A percentile compares a stretch with the other conserved stretches of the same genome.
These are phyloP conservation scores for Aureococcus anophagefferens DNA, from an alignment of 108 stramenopile species.

Conservation along the genomic window DNA sequence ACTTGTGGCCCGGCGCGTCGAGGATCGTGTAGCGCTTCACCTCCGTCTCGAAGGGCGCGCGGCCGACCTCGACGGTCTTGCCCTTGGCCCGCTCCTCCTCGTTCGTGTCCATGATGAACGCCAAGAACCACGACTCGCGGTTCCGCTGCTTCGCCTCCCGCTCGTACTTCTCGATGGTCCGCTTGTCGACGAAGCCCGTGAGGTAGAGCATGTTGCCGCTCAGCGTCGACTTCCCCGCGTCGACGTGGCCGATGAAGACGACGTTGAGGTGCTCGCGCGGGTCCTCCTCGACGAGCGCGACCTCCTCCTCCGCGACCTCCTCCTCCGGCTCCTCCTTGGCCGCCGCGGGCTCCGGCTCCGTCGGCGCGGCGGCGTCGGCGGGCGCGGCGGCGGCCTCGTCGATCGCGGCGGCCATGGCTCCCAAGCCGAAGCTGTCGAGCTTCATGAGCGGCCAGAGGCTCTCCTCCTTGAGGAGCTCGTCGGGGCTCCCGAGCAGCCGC, in stretches of 20 bases:
- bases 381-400: conserved; percentile 33
- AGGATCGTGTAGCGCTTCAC: conserved; percentile 91
- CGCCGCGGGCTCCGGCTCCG: conserved; percentile 5
- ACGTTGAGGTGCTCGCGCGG: conserved; percentile 96
- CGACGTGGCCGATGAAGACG: conserved; percentile 95
- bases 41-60: conserved; percentile 90
- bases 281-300: conserved; percentile 68
- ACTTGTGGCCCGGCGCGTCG: conserved; percentile 99
- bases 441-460: conserved; percentile 53
- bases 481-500: conserved; percentile 65
- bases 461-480: conserved; percentile 60
- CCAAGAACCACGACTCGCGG: conserved; percentile 98
- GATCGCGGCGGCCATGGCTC: too few species aligned
- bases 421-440: conserved; percentile 3
- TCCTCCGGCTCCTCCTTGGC: conserved; percentile 6
- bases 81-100: conserved; percentile 99
- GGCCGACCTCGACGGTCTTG: conserved; percentile 97
- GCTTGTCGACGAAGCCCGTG: conserved; percentile 95
- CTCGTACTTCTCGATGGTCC: conserved; percentile 96
- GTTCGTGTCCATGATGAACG: conserved; percentile 99
- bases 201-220: conserved; percentile 95
- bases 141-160: conserved; percentile 97
- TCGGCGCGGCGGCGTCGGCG: conserved; percentile 21
- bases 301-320: conserved; percentile 27
- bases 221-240: conserved; percentile 97